Percentiles rank a stretch among this genome's conserved stretches.
These are phyloP conservation scores for Nepenthes alata DNA, from an alignment of 179 eudicot species.

Conservation along the genomic window DNA sequence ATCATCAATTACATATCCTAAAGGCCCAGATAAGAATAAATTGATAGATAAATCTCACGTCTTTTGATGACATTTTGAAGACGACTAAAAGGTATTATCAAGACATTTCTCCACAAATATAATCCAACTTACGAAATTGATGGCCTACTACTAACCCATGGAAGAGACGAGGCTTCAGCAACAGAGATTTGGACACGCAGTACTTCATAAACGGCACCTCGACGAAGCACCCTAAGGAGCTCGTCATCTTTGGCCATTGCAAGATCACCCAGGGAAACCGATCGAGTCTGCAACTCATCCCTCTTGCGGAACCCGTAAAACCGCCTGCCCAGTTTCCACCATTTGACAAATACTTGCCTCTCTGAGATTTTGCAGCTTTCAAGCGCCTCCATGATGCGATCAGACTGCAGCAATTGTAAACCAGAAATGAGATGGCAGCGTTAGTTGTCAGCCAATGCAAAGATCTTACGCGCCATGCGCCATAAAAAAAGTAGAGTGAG, in stretches of 20 bases:
- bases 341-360: conserved; percentile 52
- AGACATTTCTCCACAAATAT: too few species aligned
- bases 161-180: conserved; percentile 25
- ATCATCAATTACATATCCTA: too few species aligned
- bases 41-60: too few species aligned
- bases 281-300: conserved; percentile 54
- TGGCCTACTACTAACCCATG: conserved; percentile 29
- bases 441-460: too few species aligned
- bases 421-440: too few species aligned
- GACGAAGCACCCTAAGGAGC: conserved; percentile 55
- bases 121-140: too few species aligned
- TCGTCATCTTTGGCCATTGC: conserved; percentile 41
- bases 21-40: too few species aligned
- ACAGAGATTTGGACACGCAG: conserved; percentile 58
- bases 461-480: too few species aligned
- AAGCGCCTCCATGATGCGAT: conserved; percentile 36
- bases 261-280: conserved; percentile 45
- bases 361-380: conserved; percentile 33
- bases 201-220: conserved; percentile 81
- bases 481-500: too few species aligned
- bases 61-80: too few species aligned
- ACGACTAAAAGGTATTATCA: too few species aligned
- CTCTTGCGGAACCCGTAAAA: conserved; percentile 56
- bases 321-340: conserved; percentile 96
- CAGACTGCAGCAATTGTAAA: conserved; percentile 25